A percentile compares a stretch with the other conserved stretches of the same genome.
Evolutionary conservation across 225 moss, liverwort and hornwort genomes (phyloP).

Genomic region (Lunularia cruciata): DNA sequence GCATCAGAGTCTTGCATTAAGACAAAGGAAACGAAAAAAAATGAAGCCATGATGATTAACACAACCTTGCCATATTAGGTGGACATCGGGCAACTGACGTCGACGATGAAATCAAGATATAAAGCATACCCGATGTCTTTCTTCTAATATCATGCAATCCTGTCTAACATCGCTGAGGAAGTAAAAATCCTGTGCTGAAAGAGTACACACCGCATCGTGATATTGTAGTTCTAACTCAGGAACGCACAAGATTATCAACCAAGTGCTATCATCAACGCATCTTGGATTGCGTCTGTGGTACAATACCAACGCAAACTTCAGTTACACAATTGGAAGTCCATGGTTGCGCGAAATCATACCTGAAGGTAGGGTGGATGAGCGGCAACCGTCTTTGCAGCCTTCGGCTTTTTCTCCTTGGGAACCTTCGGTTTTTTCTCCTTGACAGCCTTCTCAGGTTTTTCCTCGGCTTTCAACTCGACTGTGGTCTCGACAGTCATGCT

Average conservation of each 20-base stretch:
- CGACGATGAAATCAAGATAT: too few species aligned
- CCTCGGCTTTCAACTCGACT: constrained; percentile 42
- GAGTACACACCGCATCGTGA: background rate
- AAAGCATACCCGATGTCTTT: too few species aligned
- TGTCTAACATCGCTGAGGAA: too few species aligned
- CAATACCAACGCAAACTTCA: background rate
- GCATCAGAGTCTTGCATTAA: too few species aligned
- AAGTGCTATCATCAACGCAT: background rate
- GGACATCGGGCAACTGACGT: too few species aligned
- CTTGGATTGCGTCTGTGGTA: background rate
- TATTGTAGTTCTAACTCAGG: background rate
- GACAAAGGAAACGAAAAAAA: too few species aligned
- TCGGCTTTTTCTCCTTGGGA: constrained; percentile 56
- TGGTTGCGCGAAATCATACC: constrained; percentile 40
- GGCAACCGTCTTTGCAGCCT: constrained; percentile 51
- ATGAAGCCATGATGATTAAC: too few species aligned
- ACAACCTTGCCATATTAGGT: too few species aligned
- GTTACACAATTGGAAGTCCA: background rate
- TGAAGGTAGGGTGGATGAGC: constrained; percentile 74
- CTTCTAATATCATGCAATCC: too few species aligned
- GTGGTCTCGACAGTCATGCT: constrained; percentile 30
- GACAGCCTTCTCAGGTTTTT: constrained; percentile 53
- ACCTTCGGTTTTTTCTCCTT: constrained; percentile 49
- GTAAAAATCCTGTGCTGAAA: too few species aligned
- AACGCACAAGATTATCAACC: too few species aligned